Percentiles rank a stretch among this genome's conserved stretches.
These are phyloP conservation scores for Clathrus columnatus DNA, from an alignment of 768 basidiomycete species.

Conservation along the genomic window DNA sequence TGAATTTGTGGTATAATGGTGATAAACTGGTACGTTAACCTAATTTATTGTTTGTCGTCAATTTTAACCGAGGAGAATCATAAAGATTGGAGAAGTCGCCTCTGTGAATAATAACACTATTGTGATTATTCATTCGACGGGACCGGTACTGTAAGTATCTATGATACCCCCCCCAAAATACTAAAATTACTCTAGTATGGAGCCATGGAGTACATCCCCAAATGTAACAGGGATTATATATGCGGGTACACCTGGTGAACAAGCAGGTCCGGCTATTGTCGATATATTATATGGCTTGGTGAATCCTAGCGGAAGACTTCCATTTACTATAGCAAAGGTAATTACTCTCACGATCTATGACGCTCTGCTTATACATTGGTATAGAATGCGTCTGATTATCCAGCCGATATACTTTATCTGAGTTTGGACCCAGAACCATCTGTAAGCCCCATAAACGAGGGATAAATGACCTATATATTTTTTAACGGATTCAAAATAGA, in stretches of 20 bases:
- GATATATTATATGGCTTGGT: constrained; percentile 32
- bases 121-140: constrained; percentile 57
- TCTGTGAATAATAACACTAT: constrained; percentile 43
- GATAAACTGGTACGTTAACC: constrained; percentile 6
- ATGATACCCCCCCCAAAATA: neutral
- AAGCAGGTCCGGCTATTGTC: constrained; percentile 29
- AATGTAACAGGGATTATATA: constrained; percentile 58
- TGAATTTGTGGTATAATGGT: constrained; percentile 14
- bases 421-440: constrained; percentile 16
- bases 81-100: constrained; percentile 15
- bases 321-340: constrained; percentile 32
- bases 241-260: constrained; percentile 36
- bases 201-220: constrained; percentile 63
- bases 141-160: constrained; percentile 35
- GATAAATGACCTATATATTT: no score
- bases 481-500: constrained; percentile 19
- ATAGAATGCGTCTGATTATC: constrained; percentile 7
- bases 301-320: constrained; percentile 31
- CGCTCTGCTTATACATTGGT: neutral
- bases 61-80: neutral
- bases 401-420: constrained; percentile 10
- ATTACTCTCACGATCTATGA: constrained; percentile 2
- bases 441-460: neutral
- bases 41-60: neutral
- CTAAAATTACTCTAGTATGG: constrained; percentile 21